phyloP scores from a whole-genome alignment of 352 stramenopile species.

The Pythium utonaiense region DNA sequence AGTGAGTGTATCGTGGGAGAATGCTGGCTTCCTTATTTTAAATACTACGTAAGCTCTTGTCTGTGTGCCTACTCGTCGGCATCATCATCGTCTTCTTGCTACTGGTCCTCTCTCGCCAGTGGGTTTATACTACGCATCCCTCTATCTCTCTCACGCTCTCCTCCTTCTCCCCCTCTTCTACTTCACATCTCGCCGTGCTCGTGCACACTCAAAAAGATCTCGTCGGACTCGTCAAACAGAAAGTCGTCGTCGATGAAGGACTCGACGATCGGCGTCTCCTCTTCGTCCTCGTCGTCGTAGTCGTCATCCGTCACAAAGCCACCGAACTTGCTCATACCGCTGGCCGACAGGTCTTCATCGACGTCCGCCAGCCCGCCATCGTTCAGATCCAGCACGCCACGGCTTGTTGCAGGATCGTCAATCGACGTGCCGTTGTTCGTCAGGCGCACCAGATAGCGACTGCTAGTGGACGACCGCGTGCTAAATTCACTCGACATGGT shows the following conservation, averaged over 20 bases:
- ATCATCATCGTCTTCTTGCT: not conserved
- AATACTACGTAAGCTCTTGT: slow-evolving; percentile 3
- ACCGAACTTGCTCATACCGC: slow-evolving; percentile 11
- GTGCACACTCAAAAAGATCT: slow-evolving; percentile 20
- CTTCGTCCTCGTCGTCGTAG: slow-evolving; percentile 13
- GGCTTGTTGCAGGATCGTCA: not conserved
- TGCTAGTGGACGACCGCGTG: slow-evolving; percentile 14
- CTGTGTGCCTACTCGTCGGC: not conserved
- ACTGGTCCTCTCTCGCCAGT: not conserved
- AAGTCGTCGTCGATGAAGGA: slow-evolving; percentile 25
- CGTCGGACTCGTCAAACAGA: slow-evolving; percentile 22
- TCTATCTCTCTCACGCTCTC: not conserved
- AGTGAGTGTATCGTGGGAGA: too few relatives aligned
- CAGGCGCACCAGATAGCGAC: slow-evolving; percentile 16
- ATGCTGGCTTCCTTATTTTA: slow-evolving; percentile 2
- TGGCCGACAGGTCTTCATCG: slow-evolving; percentile 17
- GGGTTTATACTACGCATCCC: not conserved
- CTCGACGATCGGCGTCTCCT: slow-evolving; percentile 25
- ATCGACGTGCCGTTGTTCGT: slow-evolving; percentile 3
- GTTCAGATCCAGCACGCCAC: slow-evolving; percentile 7
- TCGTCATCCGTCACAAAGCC: slow-evolving; percentile 13
- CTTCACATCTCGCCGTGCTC: slow-evolving; percentile 9
- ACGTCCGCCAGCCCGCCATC: slow-evolving; percentile 8
- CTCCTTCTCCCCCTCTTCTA: not conserved
- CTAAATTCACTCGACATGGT: slow-evolving; percentile 40